Evolutionary conservation across 2,329 filamentous ascomycete genomes (phyloP), one percentile per base, ranked within the genome.

Genomic region (Fusarium circinatum): DNA sequence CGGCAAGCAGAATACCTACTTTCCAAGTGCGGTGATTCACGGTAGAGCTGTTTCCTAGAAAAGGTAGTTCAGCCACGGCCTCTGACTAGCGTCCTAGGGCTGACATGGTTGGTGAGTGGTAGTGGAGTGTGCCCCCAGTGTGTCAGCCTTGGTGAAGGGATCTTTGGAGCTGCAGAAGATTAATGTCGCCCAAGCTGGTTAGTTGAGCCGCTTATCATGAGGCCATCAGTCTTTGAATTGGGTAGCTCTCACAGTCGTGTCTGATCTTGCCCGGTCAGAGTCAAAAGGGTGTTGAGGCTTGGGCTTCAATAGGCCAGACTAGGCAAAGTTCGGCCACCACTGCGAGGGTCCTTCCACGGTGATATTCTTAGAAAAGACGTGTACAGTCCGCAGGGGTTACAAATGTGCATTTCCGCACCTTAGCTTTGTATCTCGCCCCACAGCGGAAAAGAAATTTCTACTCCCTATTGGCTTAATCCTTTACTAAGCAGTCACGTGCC

Each of bases 31-130:
- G 17, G 44, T 39, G 9, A 32, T 45, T 52, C 49, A 67, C 34
- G 60, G 42, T 47, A 49, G 59, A 38, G 47, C 45, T 62, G 24
- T 28, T 32, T 62, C 8, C 38, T 32, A 24, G 26, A 38, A 68
- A 49, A 36, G 44, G 45, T 34, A 52, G 45, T 52, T 70, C 67
- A 70, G 67, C 51, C 60, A 59, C 22, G 34, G 51, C 39, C 52
- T 51, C 38, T 36, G 36, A 55, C 71, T 75, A 76, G 75, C 70
- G 68, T 74, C 73, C 75, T 77, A 77, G 73, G 76, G 76, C 76
- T 78, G 76, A 78, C 71, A 70, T 62, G 73, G 54, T 65, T 57
- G 51, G 41, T 57, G 73, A 65, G 54, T 60, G 54, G 51, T 56
- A 55, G 75, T 67, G 69, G 65, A 62, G 65, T 57, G 41, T 62